Conservation (phyloP, 2,329 filamentous ascomycete species). For the Annulohypoxylon truncatum region DNA sequence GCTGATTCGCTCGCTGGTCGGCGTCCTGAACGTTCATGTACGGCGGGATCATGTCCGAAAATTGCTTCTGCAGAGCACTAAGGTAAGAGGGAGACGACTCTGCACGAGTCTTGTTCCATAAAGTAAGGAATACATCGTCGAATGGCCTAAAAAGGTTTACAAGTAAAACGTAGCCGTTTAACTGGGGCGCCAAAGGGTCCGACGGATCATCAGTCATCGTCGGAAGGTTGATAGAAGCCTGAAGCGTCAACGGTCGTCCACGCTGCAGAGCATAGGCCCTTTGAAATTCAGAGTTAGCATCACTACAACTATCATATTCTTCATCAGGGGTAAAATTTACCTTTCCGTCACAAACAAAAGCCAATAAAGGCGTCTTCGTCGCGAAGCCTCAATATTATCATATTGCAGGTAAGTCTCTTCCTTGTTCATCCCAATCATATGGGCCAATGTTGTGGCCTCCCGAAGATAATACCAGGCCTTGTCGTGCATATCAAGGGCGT, state of each 20-base stretch:
- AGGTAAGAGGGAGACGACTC: constrained; percentile 70
- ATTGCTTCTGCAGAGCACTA: constrained; percentile 69
- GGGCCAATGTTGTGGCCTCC: constrained; percentile 78
- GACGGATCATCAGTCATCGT: constrained; percentile 69
- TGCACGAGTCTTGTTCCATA: constrained; percentile 74
- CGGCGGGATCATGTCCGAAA: constrained; percentile 65
- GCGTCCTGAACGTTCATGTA: constrained; percentile 64
- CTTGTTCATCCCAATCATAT: constrained; percentile 70
- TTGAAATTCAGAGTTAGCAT: constrained; percentile 20
- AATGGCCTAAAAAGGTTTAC: constrained; percentile 74
- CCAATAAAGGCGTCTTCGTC: constrained; percentile 77
- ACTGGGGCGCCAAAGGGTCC: constrained; percentile 64
- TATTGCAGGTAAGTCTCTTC: constrained; percentile 71
- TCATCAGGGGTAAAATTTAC: constrained; percentile 53
- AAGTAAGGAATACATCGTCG: constrained; percentile 70
- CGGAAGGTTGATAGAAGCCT: constrained; percentile 75
- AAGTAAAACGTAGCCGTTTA: constrained; percentile 69
- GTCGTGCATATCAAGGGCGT: constrained; percentile 77
- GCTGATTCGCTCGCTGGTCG: constrained; percentile 69
- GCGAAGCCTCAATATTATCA: constrained; percentile 69
- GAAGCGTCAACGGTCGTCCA: constrained; percentile 75
- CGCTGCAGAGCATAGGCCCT: constrained; percentile 78
- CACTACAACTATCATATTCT: neutral
- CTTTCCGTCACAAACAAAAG: constrained; percentile 77
- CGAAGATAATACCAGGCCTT: constrained; percentile 84